phyloP scores from a whole-genome alignment of 2,329 filamentous ascomycete genomes.

The Aciculosporium take region DNA sequence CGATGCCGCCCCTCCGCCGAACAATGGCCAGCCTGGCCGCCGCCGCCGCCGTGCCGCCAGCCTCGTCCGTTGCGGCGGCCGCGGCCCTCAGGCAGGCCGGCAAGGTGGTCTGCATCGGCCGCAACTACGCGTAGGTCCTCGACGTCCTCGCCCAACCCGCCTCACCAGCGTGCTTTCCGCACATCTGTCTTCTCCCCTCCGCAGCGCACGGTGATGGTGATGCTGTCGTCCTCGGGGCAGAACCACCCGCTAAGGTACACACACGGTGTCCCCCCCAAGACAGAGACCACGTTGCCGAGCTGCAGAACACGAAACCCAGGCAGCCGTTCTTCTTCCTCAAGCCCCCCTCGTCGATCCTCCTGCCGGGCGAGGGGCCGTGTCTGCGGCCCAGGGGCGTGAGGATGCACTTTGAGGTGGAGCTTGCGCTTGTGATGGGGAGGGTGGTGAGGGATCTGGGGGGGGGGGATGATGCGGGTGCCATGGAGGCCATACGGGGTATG shows the following conservation, averaged over 20 bases:
- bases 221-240: too few species aligned
- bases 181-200: too few species aligned
- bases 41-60: constrained; percentile 25
- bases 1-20: constrained; percentile 23
- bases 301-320: constrained; percentile 75
- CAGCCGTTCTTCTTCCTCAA: constrained; percentile 99
- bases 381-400: constrained; percentile 70
- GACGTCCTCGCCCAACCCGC: too few species aligned
- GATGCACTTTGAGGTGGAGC: constrained; percentile 89
- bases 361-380: constrained; percentile 64
- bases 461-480: constrained; percentile 57
- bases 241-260: too few species aligned
- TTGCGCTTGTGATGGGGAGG: constrained; percentile 80
- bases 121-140: constrained; percentile 76
- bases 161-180: too few species aligned
- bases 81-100: constrained; percentile 36
- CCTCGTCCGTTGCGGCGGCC: constrained; percentile 28
- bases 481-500: constrained; percentile 69
- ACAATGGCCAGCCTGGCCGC: constrained; percentile 26
- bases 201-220: too few species aligned
- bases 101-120: constrained; percentile 84
- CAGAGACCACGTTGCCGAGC: constrained; percentile 85
- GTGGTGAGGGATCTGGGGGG: constrained; percentile 60
- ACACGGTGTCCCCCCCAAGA: background rate
- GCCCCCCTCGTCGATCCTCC: constrained; percentile 72